phyloP scores from a whole-genome alignment of 495 filamentous ascomycete species.

The Aspergillus campestris region DNA sequence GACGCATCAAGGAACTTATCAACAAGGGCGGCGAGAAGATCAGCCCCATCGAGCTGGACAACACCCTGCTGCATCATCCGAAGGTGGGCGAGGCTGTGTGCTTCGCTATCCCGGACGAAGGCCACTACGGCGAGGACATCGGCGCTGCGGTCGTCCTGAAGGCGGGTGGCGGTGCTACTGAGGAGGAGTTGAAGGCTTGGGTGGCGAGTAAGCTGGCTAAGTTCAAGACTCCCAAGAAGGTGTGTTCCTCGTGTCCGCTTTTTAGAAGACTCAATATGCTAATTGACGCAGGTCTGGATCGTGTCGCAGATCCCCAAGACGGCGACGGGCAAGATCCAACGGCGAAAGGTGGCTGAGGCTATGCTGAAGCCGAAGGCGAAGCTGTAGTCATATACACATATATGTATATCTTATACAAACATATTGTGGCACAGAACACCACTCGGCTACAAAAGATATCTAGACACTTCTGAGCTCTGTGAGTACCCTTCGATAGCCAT shows the following conservation, averaged over 20 bases:
- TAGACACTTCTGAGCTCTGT: too few relatives aligned
- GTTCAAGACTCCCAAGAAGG: slow-evolving; percentile 83
- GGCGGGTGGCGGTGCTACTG: slow-evolving; percentile 40
- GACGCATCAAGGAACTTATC: slow-evolving; percentile 77
- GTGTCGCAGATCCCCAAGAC: slow-evolving; percentile 79
- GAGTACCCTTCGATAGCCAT: too few relatives aligned
- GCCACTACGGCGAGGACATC: slow-evolving; percentile 69
- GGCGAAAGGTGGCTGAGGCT: slow-evolving; percentile 68
- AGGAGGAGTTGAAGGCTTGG: slow-evolving; percentile 56
- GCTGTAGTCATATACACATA: slow-evolving; percentile 14
- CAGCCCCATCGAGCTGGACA: slow-evolving; percentile 76
- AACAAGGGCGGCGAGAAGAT: slow-evolving; percentile 82
- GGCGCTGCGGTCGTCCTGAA: slow-evolving; percentile 71
- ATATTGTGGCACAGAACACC: too few relatives aligned
- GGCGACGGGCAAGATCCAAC: slow-evolving; percentile 81
- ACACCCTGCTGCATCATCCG: slow-evolving; percentile 59
- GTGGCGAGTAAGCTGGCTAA: slow-evolving; percentile 59
- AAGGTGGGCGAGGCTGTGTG: slow-evolving; percentile 68
- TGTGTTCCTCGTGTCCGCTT: slow-evolving; percentile 22
- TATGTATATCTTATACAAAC: background rate
- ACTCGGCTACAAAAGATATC: too few relatives aligned
- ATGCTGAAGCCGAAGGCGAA: slow-evolving; percentile 53
- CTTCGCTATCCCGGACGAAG: slow-evolving; percentile 54
- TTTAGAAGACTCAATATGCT: background rate
- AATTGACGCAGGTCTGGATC: slow-evolving; percentile 55